Evolutionary conservation across 1,139 yeast genomes (phyloP).

Genomic region (Suhomyces anneliseae): DNA sequence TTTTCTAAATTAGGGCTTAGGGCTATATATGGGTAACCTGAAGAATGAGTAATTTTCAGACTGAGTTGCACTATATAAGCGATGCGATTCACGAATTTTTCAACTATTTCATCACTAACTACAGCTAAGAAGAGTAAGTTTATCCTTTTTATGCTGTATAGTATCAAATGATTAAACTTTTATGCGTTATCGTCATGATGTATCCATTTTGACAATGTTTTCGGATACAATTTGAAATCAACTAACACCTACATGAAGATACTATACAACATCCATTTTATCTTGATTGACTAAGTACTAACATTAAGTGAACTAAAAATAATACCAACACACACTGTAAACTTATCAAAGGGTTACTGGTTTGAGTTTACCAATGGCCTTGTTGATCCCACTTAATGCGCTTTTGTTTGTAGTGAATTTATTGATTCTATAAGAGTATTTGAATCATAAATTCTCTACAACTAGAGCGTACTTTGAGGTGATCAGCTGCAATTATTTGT

Average conservation of each 20-base stretch:
- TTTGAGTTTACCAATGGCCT: too few relatives aligned
- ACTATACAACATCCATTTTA: neutral
- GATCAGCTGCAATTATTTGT: too few relatives aligned
- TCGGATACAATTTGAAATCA: slow-evolving; percentile 39
- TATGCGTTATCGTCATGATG: slow-evolving; percentile 50
- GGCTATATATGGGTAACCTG: neutral
- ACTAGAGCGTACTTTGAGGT: too few relatives aligned
- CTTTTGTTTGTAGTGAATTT: too few relatives aligned
- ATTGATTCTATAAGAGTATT: too few relatives aligned
- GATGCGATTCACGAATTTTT: neutral
- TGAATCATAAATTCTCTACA: too few relatives aligned
- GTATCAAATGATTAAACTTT: slow-evolving; percentile 17
- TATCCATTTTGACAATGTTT: slow-evolving; percentile 32
- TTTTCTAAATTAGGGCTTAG: slow-evolving; percentile 1
- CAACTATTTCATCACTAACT: neutral
- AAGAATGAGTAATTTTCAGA: slow-evolving; percentile 2
- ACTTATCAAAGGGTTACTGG: too few relatives aligned
- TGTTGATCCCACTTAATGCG: too few relatives aligned
- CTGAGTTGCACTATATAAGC: neutral
- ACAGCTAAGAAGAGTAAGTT: neutral
- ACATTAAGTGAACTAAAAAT: slow-evolving; percentile 1
- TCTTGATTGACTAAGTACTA: slow-evolving; percentile 8
- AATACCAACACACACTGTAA: too few relatives aligned
- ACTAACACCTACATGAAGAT: slow-evolving; percentile 42
- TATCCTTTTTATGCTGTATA: neutral